These are phyloP conservation scores for Tulasnella sp. DNA, from an alignment of 768 basidiomycete genomes.

Conservation along the genomic window DNA sequence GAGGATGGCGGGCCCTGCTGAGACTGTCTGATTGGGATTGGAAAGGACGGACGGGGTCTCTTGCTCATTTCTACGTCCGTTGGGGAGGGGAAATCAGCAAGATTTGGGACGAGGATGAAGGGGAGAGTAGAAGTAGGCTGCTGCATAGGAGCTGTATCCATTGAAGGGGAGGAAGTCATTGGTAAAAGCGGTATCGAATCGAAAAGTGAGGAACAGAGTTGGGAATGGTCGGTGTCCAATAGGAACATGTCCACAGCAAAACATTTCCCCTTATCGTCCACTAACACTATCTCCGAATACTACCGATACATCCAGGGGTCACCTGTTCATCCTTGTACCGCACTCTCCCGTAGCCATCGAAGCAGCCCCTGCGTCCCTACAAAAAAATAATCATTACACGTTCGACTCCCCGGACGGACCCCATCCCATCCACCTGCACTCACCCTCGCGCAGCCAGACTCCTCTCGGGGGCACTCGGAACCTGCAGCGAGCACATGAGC, in stretches of 20 bases:
- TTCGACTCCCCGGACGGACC: background rate
- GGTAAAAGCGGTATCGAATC: background rate
- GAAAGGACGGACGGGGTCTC: conserved; percentile 14
- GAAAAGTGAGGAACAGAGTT: background rate
- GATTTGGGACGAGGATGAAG: conserved; percentile 15
- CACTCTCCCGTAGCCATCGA: conserved; percentile 20
- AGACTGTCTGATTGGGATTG: background rate
- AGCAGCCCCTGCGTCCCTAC: conserved; percentile 28
- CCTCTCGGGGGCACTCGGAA: conserved; percentile 77
- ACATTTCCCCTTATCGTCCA: background rate
- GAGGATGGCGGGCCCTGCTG: background rate
- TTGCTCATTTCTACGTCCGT: background rate
- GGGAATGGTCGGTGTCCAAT: background rate
- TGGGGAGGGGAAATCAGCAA: background rate
- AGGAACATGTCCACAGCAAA: background rate
- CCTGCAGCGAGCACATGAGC: no score
- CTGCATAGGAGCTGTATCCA: background rate
- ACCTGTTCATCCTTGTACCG: conserved; percentile 7
- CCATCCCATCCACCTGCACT: conserved; percentile 13
- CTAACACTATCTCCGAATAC: conserved; percentile 8
- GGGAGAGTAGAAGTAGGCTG: background rate
- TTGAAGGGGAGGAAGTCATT: background rate
- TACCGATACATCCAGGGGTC: conserved; percentile 6
- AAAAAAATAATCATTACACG: background rate
- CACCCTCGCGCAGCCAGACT: conserved; percentile 78